Percentiles rank a stretch among this genome's conserved stretches.
Conservation (phyloP, 2,329 filamentous ascomycete genomes). For the Ophiocordyceps unilateralis region DNA sequence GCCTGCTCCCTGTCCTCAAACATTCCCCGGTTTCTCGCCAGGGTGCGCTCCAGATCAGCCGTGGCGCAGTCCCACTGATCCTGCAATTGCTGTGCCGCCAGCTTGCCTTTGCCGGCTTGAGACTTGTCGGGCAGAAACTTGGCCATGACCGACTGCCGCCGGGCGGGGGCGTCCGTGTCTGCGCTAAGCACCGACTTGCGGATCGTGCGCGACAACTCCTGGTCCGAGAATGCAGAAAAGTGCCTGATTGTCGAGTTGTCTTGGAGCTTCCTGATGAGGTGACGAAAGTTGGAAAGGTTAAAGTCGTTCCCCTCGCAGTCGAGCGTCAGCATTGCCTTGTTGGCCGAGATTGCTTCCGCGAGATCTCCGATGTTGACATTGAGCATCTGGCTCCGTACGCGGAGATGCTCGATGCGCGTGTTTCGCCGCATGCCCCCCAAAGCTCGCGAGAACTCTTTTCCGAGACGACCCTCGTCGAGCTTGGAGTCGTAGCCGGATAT, state of each 20-base stretch:
- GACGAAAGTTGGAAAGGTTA: slow-evolving; percentile 31
- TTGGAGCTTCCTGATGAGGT: slow-evolving; percentile 26
- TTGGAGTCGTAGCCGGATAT: slow-evolving; percentile 39
- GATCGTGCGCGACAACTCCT: slow-evolving; percentile 18
- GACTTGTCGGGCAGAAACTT: slow-evolving; percentile 16
- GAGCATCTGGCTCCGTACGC: slow-evolving; percentile 38
- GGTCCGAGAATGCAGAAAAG: slow-evolving; percentile 23
- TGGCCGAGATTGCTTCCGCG: slow-evolving; percentile 29
- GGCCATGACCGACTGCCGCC: slow-evolving; percentile 17
- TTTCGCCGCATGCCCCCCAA: slow-evolving; percentile 29
- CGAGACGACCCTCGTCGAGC: slow-evolving; percentile 38
- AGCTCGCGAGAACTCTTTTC: slow-evolving; percentile 32
- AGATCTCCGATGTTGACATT: slow-evolving; percentile 35
- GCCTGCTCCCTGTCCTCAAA: slow-evolving; percentile 8
- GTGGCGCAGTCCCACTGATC: slow-evolving; percentile 21
- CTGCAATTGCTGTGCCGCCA: slow-evolving; percentile 18
- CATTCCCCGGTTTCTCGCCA: slow-evolving; percentile 17
- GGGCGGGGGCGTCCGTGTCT: slow-evolving; percentile 9
- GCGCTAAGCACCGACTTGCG: slow-evolving; percentile 16
- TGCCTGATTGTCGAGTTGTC: slow-evolving; percentile 24
- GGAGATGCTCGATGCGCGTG: slow-evolving; percentile 28
- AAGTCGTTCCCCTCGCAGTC: slow-evolving; percentile 39
- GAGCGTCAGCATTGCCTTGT: slow-evolving; percentile 30
- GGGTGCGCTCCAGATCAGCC: slow-evolving; percentile 14
- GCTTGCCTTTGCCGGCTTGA: slow-evolving; percentile 11